phyloP scores from a whole-genome alignment of 192 early-diverging fungal species.

The Backusella luteola region DNA sequence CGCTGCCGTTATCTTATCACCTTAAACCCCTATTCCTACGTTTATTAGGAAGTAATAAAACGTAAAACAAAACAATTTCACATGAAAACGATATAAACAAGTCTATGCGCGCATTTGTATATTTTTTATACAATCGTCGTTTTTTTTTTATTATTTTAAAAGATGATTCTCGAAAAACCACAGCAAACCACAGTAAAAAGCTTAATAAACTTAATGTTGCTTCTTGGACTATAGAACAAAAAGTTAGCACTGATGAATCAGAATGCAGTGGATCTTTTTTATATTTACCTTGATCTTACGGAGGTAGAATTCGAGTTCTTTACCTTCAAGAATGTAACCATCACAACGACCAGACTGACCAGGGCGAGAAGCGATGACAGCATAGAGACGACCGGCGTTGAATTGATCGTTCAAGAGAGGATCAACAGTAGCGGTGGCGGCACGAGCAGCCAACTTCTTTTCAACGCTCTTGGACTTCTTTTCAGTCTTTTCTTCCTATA shows the following conservation, averaged over 20 bases:
- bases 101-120: neutral
- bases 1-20: no score
- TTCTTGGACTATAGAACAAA: conserved; percentile 30
- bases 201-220: conserved; percentile 16
- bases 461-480: conserved; percentile 88
- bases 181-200: neutral
- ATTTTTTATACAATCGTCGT: neutral
- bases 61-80: neutral
- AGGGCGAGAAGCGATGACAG: conserved; percentile 92
- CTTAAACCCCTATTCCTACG: no score
- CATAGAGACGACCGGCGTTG: conserved; percentile 89
- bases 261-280: conserved; percentile 27
- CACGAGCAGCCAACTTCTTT: conserved; percentile 84
- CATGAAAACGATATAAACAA: neutral
- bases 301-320: conserved; percentile 99
- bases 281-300: conserved; percentile 78
- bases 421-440: conserved; percentile 84
- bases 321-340: conserved; percentile 98
- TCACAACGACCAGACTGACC: conserved; percentile 98
- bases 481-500: conserved; percentile 65
- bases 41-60: no score
- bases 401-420: conserved; percentile 91
- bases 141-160: neutral
- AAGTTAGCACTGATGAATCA: neutral
- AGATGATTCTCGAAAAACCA: conserved; percentile 4